Conservation (phyloP, 2,329 filamentous ascomycete genomes). For the Trichoderma gracile region DNA sequence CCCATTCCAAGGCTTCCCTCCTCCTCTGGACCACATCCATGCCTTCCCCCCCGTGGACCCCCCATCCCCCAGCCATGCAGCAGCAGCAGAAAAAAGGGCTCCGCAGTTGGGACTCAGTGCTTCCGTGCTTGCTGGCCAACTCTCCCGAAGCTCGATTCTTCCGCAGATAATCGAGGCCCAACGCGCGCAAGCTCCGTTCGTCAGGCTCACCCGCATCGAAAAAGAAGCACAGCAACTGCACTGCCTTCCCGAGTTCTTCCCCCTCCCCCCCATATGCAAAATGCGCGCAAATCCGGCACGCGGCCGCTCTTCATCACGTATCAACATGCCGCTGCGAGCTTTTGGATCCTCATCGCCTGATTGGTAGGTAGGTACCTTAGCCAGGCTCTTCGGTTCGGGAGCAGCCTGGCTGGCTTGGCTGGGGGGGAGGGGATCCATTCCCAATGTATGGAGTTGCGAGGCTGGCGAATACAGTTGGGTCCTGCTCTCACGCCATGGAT, state of each 20-base stretch:
- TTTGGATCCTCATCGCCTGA: background rate
- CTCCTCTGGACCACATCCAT: background rate
- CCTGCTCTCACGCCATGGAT: conserved; percentile 11
- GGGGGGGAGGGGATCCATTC: conserved; percentile 15
- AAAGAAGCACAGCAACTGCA: too few relatives aligned
- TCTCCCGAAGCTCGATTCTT: background rate
- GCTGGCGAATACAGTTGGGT: background rate
- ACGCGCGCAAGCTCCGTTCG: conserved; percentile 7
- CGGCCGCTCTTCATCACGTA: conserved; percentile 21
- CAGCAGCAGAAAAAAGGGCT: conserved; percentile 13
- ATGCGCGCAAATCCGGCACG: conserved; percentile 25
- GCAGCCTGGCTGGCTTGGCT: too few relatives aligned
- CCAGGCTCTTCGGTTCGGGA: background rate
- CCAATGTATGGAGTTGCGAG: background rate
- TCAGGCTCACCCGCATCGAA: conserved; percentile 18
- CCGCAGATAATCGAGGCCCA: conserved; percentile 11
- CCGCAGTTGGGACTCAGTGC: conserved; percentile 24
- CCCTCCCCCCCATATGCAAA: background rate
- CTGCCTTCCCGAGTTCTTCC: too few relatives aligned
- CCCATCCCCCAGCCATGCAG: background rate
- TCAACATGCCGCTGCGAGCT: conserved; percentile 10
- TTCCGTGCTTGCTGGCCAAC: background rate
- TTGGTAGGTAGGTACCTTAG: too few relatives aligned
- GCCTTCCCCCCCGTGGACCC: background rate
- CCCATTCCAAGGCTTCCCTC: too few relatives aligned